Conservation (phyloP, 306 rosid genomes). For the Astragalus glycyphyllos region DNA sequence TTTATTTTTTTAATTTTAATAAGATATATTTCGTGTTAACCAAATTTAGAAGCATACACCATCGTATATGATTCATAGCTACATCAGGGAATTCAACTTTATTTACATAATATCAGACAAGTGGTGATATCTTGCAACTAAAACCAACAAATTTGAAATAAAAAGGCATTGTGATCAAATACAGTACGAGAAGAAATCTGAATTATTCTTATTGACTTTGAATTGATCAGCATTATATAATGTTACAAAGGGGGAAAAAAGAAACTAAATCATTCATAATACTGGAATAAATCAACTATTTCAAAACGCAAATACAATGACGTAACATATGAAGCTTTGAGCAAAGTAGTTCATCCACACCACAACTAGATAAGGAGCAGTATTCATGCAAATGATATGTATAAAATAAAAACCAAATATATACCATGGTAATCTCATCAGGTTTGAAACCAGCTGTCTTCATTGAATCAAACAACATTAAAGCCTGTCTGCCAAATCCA, state of each 20-base stretch:
- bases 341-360: slow-evolving; percentile 26
- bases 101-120: too few relatives aligned
- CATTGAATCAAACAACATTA: slow-evolving; percentile 67
- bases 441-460: slow-evolving; percentile 62
- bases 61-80: background rate
- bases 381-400: slow-evolving; percentile 1
- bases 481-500: slow-evolving; percentile 78
- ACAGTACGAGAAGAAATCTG: background rate
- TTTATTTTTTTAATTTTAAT: too few relatives aligned
- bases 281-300: background rate
- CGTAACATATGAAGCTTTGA: slow-evolving; percentile 8
- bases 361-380: slow-evolving; percentile 6
- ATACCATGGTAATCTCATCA: slow-evolving; percentile 76
- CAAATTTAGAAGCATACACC: background rate
- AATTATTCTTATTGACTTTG: too few relatives aligned
- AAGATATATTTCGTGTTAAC: too few relatives aligned
- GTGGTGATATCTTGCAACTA: background rate
- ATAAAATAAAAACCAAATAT: slow-evolving; percentile 52
- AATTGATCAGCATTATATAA: too few relatives aligned
- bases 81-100: slow-evolving; percentile 3
- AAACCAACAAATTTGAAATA: background rate
- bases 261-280: background rate
- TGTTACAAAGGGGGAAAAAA: too few relatives aligned
- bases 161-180: background rate
- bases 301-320: background rate